Conservation (phyloP, 768 basidiomycete species). For the Leucocoprinus sp. region DNA sequence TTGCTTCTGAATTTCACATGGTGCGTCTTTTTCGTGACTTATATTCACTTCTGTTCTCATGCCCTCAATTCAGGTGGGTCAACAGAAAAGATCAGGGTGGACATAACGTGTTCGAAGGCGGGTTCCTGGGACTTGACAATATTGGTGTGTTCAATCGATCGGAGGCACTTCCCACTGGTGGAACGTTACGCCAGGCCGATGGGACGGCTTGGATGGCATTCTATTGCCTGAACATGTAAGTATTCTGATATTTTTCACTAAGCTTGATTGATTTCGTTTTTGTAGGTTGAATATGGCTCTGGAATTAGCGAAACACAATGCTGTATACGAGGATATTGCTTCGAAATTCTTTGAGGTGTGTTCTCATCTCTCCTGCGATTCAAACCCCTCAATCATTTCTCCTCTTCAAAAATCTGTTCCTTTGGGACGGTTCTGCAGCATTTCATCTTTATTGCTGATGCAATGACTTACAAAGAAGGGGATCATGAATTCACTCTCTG, state of each 20-base stretch:
- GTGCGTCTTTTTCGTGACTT: constrained; percentile 26
- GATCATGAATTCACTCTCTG: constrained; percentile 78
- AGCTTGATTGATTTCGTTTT: not conserved
- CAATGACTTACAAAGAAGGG: constrained; percentile 89
- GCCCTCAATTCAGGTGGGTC: constrained; percentile 66
- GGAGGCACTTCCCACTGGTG: constrained; percentile 93
- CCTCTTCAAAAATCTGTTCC: not conserved
- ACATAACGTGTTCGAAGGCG: constrained; percentile 96
- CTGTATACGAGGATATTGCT: constrained; percentile 97
- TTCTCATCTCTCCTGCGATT: not conserved
- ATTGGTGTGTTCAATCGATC: constrained; percentile 98
- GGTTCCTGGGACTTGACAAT: constrained; percentile 96
- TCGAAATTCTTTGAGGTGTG: constrained; percentile 90
- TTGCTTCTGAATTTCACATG: constrained; percentile 95
- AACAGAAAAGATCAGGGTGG: constrained; percentile 95
- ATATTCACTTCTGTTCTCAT: not conserved
- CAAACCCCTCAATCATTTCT: constrained; percentile 80
- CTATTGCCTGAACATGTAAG: constrained; percentile 92
- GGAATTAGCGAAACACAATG: constrained; percentile 95
- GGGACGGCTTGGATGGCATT: constrained; percentile 99
- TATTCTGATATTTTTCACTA: not conserved
- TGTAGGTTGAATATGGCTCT: constrained; percentile 91
- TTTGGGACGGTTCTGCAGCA: constrained; percentile 41
- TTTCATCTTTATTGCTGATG: constrained; percentile 97
- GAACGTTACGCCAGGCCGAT: constrained; percentile 90